Base-by-base conservation (phyloP, 2,329 filamentous ascomycete genomes). In the Sclerotiophoma versabilis region DNA sequence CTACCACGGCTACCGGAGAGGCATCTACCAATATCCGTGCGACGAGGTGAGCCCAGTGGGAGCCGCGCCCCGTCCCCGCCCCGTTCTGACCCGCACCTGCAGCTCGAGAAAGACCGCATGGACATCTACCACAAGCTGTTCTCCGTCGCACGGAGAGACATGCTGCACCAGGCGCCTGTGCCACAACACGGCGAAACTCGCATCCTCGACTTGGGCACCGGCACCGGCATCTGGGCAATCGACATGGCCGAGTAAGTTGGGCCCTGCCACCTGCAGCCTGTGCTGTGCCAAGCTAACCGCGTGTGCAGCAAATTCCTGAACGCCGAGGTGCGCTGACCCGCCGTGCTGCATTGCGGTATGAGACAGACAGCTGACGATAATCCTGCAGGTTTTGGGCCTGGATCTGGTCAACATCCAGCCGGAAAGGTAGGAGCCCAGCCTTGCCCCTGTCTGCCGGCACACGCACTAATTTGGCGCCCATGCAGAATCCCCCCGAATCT, bases 221-320 rank as follows among this genome's bases (percentile, higher is more conserved):
- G 93, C 17, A 96, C 92, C 1, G 92, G 92, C 32, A 93, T 96
- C 57, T 98, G 93, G 93, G 86, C 89, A 33, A 90, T 96, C 65
- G 89, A 93, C 63, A 89, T 96, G 77, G 89, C 90, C 59, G 87
- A 90, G 84, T 91, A 79, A 77, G 85, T 77, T 66, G 48, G 36
- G 42, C 58, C 56, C 61, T 54, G 43, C 43, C 15, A 5, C 36
- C 59, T 62, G 56, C 59, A 42, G 37, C 57, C 33, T 46, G 47
- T 54, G 33, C 42, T 27, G 7, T 48, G 34, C 57, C 32, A 54
- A 45, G 70, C 72, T 75, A 73, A 75, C 64, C 43, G 46, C 43
- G 56, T 58, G 32, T 59, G 57, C 68, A 82, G 78, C 64, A 80
- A 80, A 71, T 87, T 84, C 68, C 79, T 79, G 11, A 68, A 83